Evolutionary conservation across 1,139 yeast genomes (phyloP).

Genomic region (Hyphopichia wangnamkhiaoensis): DNA sequence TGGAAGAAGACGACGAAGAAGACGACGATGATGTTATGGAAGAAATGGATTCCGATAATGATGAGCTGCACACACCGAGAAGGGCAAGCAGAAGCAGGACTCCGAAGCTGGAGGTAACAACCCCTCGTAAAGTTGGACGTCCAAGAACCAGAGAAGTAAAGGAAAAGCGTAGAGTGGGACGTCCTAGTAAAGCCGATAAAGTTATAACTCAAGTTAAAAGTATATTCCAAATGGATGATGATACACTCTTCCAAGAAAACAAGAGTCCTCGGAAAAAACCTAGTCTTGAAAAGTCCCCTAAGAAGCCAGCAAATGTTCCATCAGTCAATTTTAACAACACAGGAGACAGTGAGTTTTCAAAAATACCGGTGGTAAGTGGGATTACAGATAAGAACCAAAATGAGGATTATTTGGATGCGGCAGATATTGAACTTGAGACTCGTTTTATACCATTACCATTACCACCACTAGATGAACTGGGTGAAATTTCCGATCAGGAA

Average conservation of each 20-base stretch:
- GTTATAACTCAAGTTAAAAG: conserved; percentile 35
- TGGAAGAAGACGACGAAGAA: conserved; percentile 13
- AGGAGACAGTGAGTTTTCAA: conserved; percentile 10
- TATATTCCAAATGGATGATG: conserved; percentile 37
- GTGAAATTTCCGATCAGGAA: conserved; percentile 30
- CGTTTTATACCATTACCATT: conserved; percentile 37
- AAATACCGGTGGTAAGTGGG: conserved; percentile 34
- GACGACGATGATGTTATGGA: conserved; percentile 26
- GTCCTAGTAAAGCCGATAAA: conserved; percentile 38
- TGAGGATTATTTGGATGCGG: conserved; percentile 5
- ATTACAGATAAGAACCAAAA: conserved; percentile 14
- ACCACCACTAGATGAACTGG: conserved; percentile 34
- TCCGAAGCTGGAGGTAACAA: conserved; percentile 5
- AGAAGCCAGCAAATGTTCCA: conserved; percentile 2
- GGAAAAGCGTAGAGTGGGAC: conserved; percentile 22
- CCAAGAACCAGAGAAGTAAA: conserved; percentile 6
- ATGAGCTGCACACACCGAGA: conserved; percentile 2
- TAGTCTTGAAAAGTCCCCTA: conserved; percentile 6
- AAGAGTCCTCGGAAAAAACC: conserved; percentile 7
- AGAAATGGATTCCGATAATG: conserved; percentile 6
- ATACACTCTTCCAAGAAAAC: conserved; percentile 21
- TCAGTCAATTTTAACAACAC: conserved; percentile 11
- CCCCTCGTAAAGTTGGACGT: conserved; percentile 9
- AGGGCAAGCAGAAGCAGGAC: conserved; percentile 8
- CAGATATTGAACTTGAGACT: conserved; percentile 7